Base-by-base conservation (phyloP, 495 filamentous ascomycete species). In the Trypethelium eluteriae region DNA sequence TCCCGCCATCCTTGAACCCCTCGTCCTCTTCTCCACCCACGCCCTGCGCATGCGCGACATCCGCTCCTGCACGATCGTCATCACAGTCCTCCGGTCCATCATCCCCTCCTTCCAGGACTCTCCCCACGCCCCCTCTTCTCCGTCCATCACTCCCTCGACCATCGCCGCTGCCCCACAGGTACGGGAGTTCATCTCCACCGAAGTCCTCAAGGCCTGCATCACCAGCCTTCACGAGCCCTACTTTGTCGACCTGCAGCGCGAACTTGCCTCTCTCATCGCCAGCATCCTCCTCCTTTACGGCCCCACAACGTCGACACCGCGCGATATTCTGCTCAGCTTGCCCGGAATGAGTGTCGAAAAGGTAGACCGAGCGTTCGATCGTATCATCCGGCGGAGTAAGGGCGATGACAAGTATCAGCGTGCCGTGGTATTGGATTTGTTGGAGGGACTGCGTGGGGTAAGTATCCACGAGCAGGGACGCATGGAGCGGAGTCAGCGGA, bases 201-300 rank as follows among this genome's bases (percentile, higher is more conserved):
- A 96, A 67, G 90, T 93, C 3, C 81, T 95, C 34, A 89, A 88
- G 78, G 86, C 89, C 0, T 89, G 87, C 68, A 90, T 96, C 75
- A 88, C 91, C 32, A 93, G 90, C 14, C 83, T 99, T 39, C 88
- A 98, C 75, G 94, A 98, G 65, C 85, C 91, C 0, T 97, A 98
- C 73, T 98, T 98, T 70, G 93, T 96, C 49, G 94, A 99, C 66
- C 85, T 93, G 72, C 94, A 99, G 72, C 95, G 92, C 75, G 94
- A 98, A 44, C 83, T 98, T 10, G 94, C 91, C 14, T 82, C 86
- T 41, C 82, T 96, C 3, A 96, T 99, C 70, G 92, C 92, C 2
- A 83, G 86, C 5, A 94, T 97, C 65, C 82, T 95, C 74, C 81
- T 87, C 4, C 79, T 88, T 34, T 96, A 96, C 73, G 84, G 81